These are phyloP conservation scores for Ophiosphaerella narmari DNA, from an alignment of 2,329 filamentous ascomycete species.

Conservation along the genomic window DNA sequence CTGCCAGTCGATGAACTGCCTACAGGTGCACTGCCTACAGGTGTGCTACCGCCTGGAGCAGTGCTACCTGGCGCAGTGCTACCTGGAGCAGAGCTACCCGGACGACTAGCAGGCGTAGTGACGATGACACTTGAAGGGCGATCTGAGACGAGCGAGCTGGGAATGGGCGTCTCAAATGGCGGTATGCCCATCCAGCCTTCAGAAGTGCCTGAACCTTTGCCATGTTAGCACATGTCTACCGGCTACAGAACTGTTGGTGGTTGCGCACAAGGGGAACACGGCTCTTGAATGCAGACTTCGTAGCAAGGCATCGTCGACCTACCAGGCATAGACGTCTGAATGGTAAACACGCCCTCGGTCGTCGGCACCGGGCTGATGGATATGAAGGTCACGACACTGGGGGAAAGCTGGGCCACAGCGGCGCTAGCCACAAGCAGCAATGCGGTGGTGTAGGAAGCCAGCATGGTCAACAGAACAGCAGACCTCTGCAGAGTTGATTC, in stretches of 20 bases:
- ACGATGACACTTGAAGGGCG: neutral
- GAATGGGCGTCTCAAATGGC: slow-evolving; percentile 23
- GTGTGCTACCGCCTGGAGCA: neutral
- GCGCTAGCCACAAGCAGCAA: slow-evolving; percentile 35
- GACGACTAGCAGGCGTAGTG: neutral
- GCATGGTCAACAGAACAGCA: slow-evolving; percentile 22
- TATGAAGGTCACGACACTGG: slow-evolving; percentile 18
- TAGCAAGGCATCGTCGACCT: slow-evolving; percentile 22
- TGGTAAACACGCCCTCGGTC: slow-evolving; percentile 29
- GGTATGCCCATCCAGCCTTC: slow-evolving; percentile 19
- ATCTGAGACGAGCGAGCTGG: neutral
- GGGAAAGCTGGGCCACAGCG: slow-evolving; percentile 17
- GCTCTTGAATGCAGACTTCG: slow-evolving; percentile 32
- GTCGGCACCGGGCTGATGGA: slow-evolving; percentile 19
- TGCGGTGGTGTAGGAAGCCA: slow-evolving; percentile 23
- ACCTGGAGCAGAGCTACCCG: neutral
- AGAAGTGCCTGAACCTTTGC: slow-evolving; percentile 4
- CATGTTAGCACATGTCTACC: slow-evolving; percentile 4
- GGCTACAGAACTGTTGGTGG: neutral
- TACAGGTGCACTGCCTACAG: neutral
- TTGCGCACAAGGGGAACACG: slow-evolving; percentile 34
- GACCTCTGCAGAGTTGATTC: neutral
- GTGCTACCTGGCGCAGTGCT: neutral
- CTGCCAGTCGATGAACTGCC: too few relatives aligned
- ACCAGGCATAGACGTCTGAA: slow-evolving; percentile 32